Percentiles rank a stretch among this genome's conserved stretches.
Evolutionary conservation across 768 basidiomycete species (phyloP).

Genomic region (Agaricus blazei): DNA sequence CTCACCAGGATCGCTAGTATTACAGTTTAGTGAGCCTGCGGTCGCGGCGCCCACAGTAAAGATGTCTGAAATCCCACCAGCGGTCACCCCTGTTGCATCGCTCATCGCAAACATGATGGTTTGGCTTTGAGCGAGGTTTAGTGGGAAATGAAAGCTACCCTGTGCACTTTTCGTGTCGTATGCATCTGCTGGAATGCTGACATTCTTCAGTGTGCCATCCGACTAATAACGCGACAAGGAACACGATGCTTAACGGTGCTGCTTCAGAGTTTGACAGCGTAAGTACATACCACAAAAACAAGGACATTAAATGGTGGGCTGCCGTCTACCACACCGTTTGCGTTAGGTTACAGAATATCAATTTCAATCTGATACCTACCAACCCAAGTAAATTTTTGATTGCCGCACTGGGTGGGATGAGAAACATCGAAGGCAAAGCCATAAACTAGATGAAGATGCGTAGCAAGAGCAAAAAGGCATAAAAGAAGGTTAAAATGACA

Average conservation of each 20-base stretch:
- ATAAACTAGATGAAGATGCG: background rate
- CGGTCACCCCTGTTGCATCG: constrained; percentile 20
- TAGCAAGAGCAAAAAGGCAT: constrained; percentile 1
- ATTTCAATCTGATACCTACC: constrained; percentile 12
- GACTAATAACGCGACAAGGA: constrained; percentile 12
- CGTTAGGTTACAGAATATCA: background rate
- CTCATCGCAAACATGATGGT: constrained; percentile 21
- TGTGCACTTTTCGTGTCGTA: constrained; percentile 11
- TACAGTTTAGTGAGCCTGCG: constrained; percentile 13
- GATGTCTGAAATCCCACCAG: constrained; percentile 19
- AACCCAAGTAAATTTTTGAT: constrained; percentile 19
- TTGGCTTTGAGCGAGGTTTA: constrained; percentile 11
- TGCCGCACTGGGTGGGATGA: constrained; percentile 20
- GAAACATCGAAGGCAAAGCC: constrained; percentile 18
- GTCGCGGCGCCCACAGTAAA: constrained; percentile 18
- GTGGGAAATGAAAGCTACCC: constrained; percentile 16
- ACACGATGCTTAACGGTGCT: background rate
- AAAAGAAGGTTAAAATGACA: constrained; percentile 5
- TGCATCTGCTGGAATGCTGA: constrained; percentile 19
- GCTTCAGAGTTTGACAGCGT: background rate
- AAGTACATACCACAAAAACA: constrained; percentile 18
- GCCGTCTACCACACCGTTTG: constrained; percentile 16
- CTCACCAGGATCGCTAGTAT: constrained; percentile 20
- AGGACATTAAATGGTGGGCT: constrained; percentile 21
- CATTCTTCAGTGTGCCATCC: constrained; percentile 17